Evolutionary conservation across 208 protist genomes (phyloP), one percentile per base, ranked within the genome.

Genomic region (Wallacemonas rigidus): DNA sequence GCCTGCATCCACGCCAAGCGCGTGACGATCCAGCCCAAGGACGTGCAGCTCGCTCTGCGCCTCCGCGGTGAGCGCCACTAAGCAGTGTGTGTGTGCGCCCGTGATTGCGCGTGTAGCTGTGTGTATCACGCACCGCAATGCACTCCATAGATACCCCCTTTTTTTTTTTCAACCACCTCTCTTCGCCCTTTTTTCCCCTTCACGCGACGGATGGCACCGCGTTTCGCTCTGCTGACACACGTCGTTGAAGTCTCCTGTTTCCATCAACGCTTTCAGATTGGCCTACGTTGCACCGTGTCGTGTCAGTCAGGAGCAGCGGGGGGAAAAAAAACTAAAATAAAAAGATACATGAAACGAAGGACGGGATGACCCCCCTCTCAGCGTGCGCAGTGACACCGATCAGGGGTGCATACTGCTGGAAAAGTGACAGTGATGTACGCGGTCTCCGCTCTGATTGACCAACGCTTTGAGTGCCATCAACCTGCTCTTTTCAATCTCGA

Each of bases 1-100:
- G 90, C 85, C 63, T 87, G 88, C 57, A 81, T 96, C 65, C 93
- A 97, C 79, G 87, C 89, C 54, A 87, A 90, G 69, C 79, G 93
- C 62, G 90, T 95, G 40, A 96, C 90, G 36, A 85, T 96, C 71
- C 82, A 92, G 85, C 79, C 79, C 15, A 91, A 91, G 74, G 93
- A 88, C 71, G 74, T 85, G 56, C 79, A 88, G 74, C 83, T 88
- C 53, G 83, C 83, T 57, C 71, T 80, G 62, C 81, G 83, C 65
- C 79, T 88, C 62, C 80, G 80, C 63, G 83, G 80, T 61, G 83
- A 88, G 75, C 83, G 83, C 68, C 73, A 75, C 71, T 86, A 86
- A 50, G 45, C 45, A 50, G 45, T 50, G 45, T 50, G 45, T 12
- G 45, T 50, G 45, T 50, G 8, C 45, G 45, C 26, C 0, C 26